phyloP scores from a whole-genome alignment of 345 rosid genomes.

The Erodium maritimum region DNA sequence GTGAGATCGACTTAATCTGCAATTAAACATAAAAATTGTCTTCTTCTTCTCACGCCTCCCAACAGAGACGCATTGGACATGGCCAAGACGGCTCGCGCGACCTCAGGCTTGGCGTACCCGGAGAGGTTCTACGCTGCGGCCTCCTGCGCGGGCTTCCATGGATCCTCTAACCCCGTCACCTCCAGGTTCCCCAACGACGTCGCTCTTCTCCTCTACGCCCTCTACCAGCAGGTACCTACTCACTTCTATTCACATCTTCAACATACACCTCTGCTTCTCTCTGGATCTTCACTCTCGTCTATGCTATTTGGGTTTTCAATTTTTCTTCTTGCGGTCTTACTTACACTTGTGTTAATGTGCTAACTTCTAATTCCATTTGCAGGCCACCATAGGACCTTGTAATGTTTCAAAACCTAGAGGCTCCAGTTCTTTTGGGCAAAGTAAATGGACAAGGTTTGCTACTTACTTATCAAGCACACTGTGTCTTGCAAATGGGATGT shows the following conservation, averaged over 20 bases:
- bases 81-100: conserved; percentile 51
- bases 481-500: too few relatives aligned
- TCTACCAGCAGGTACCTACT: conserved; percentile 64
- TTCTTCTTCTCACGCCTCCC: not conserved
- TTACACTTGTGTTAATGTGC: conserved; percentile 3
- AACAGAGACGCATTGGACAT: conserved; percentile 30
- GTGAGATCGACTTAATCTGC: too few relatives aligned
- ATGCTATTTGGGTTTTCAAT: not conserved
- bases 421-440: conserved; percentile 88
- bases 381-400: conserved; percentile 94
- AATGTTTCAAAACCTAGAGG: conserved; percentile 75
- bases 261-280: not conserved
- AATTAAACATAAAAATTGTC: not conserved
- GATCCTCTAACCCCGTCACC: conserved; percentile 61
- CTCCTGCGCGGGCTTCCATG: conserved; percentile 71
- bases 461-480: not conserved
- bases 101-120: conserved; percentile 93
- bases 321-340: not conserved
- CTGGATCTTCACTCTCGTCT: not conserved
- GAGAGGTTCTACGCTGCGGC: conserved; percentile 95
- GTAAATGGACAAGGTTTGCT: conserved; percentile 91
- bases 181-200: conserved; percentile 70
- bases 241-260: not conserved
- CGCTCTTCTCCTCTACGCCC: conserved; percentile 78
- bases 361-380: conserved; percentile 26